Evolutionary conservation across 495 filamentous ascomycete species (phyloP), one percentile per base, ranked within the genome.

Genomic region (Letharia lupina): DNA sequence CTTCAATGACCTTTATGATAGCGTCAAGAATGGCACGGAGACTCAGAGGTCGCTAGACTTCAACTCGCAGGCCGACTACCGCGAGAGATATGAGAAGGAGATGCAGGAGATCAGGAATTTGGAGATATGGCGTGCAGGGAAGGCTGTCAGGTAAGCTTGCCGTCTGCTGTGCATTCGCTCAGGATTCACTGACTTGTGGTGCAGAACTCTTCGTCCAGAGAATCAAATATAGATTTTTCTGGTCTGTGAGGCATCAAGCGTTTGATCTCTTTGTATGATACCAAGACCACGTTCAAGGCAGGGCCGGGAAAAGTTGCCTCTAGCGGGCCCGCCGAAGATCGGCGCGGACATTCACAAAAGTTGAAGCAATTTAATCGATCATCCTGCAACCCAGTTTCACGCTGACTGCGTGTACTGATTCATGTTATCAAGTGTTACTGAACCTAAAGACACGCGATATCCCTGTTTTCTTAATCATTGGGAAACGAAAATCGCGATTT

Each of bases 41-140:
- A 98, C 95, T 72, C 82, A 89, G 86, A 86, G 92, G 75, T 89
- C 90, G 61, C 87, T 98, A 74, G 90, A 96, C 75, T 98, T 93
- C 85, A 97, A 96, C 84, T 86, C 86, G 71, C 90, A 96, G 78
- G 82, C 86, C 69, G 90, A 98, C 79, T 98, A 98, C 84, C 86
- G 94, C 68, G 82, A 96, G 86, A 91, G 90, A 81, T 98, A 90
- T 76, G 91, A 96, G 86, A 82, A 88, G 75, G 94, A 98, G 87
- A 86, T 98, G 85, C 79, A 94, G 79, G 93, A 97, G 81, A 97
- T 98, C 81, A 86, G 91, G 71, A 84, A 91, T 72, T 80, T 98
- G 77, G 94, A 98, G 85, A 98, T 98, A 85, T 98, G 94, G 94
- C 86, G 89, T 71, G 94, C 95, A 66, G 94, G 94, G 76, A 98